These are phyloP conservation scores for Hygrocybe coccinea DNA, from an alignment of 768 basidiomycete genomes.

Conservation along the genomic window DNA sequence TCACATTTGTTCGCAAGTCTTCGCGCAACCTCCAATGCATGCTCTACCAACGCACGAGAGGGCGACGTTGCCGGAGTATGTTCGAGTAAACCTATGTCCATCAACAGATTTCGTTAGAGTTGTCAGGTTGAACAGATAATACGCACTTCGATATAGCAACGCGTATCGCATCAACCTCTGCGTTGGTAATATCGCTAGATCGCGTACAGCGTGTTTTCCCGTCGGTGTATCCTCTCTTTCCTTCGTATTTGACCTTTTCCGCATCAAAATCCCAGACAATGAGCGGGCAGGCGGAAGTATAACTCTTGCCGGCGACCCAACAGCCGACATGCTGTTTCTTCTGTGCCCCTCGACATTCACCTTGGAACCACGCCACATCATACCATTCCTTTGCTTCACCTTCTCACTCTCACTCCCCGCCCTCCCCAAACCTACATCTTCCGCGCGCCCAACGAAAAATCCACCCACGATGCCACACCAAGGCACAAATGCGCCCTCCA, in stretches of 20 bases:
- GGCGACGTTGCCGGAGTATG: constrained; percentile 53
- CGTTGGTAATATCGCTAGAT: constrained; percentile 61
- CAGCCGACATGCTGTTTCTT: constrained; percentile 25
- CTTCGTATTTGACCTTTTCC: constrained; percentile 8
- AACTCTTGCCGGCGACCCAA: neutral
- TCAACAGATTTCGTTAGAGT: constrained; percentile 3
- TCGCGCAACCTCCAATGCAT: constrained; percentile 51
- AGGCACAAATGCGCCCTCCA: constrained; percentile 45
- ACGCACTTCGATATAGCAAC: constrained; percentile 53
- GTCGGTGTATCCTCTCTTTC: neutral
- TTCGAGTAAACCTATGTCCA: constrained; percentile 46
- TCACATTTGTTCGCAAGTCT: constrained; percentile 61
- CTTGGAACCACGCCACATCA: constrained; percentile 2
- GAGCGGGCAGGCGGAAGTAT: constrained; percentile 4
- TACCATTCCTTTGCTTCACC: neutral
- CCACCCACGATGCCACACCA: constrained; percentile 47
- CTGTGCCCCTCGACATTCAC: constrained; percentile 18
- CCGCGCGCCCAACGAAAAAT: constrained; percentile 28
- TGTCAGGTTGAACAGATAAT: neutral
- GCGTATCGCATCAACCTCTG: constrained; percentile 68
- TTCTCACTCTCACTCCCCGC: too few species aligned
- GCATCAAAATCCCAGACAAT: neutral
- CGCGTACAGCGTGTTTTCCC: constrained; percentile 41
- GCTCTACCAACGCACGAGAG: constrained; percentile 49
- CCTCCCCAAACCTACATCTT: neutral